These are phyloP conservation scores for Coemansia sp. DNA, from an alignment of 192 early-diverging fungal species.

Conservation along the genomic window DNA sequence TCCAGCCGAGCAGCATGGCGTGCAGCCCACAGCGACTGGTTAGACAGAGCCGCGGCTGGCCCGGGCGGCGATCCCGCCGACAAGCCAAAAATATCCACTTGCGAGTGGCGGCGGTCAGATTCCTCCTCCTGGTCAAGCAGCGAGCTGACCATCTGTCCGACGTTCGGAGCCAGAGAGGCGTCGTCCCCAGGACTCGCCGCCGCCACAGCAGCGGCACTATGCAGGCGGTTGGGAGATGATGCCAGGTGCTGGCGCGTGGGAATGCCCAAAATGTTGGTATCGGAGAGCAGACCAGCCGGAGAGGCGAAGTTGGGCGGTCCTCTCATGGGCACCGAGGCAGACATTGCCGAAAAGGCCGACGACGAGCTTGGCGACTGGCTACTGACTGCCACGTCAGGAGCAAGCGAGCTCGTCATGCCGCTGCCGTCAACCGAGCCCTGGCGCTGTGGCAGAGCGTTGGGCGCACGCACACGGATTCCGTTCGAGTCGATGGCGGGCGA, in stretches of 20 bases:
- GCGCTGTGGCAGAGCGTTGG: constrained; percentile 15
- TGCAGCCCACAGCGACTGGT: constrained; percentile 49
- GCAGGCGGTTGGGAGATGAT: constrained; percentile 40
- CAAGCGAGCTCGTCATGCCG: constrained; percentile 1
- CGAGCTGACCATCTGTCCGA: constrained; percentile 52
- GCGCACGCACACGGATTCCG: constrained; percentile 14
- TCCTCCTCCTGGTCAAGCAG: constrained; percentile 49
- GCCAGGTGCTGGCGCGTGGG: constrained; percentile 27
- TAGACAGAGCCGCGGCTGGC: constrained; percentile 12
- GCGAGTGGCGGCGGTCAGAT: constrained; percentile 35
- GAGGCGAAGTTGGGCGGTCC: constrained; percentile 13
- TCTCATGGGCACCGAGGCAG: constrained; percentile 31
- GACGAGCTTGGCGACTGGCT: constrained; percentile 11
- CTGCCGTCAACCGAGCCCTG: constrained; percentile 8
- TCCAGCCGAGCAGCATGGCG: constrained; percentile 51
- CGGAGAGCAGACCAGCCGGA: constrained; percentile 29
- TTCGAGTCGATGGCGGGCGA: constrained; percentile 44
- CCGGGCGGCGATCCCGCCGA: constrained; percentile 32
- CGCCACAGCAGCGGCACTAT: constrained; percentile 22
- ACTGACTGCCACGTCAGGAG: constrained; percentile 2
- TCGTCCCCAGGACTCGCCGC: constrained; percentile 8
- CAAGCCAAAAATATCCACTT: constrained; percentile 41
- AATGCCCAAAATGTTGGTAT: constrained; percentile 35
- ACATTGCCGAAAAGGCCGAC: constrained; percentile 47
- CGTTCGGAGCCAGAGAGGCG: constrained; percentile 21